Evolutionary conservation across 495 filamentous ascomycete genomes (phyloP), one percentile per base, ranked within the genome.

Genomic region (Staphylotrichum longicolle): DNA sequence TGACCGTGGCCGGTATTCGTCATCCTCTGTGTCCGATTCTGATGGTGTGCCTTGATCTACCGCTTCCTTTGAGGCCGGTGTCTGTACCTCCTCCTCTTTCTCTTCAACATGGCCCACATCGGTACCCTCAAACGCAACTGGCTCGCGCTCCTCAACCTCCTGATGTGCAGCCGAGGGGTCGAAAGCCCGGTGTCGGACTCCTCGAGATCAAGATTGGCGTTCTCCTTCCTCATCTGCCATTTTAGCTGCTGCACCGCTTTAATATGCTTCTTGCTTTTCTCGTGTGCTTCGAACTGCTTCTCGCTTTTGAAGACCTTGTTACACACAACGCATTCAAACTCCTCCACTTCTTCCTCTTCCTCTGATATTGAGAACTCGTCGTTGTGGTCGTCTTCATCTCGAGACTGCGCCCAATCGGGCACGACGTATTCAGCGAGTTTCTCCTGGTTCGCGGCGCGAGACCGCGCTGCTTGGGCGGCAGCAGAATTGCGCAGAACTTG

Each of bases 301-400:
- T 96, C 87, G 59, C 91, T 96, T 71, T 95, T 96, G 80, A 98
- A 99, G 3, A 66, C 87, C 75, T 99, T 99, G 67, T 84, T 82
- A 70, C 94, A 99, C 27, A 89, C 89, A 54, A 98, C 86, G 70
- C 94, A 99, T 70, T 97, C 94, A 58, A 91, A 89, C 66, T 81
- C 78, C 72, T 84, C 86, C 50, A 78, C 66, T 55, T 83, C 78
- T 30, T 82, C 81, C n/a, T 85, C 83, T 30, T 87, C 83, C 3
- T 81, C 78, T 0, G 69, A 73, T 34, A 82, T 58, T 6, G 74
- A 77, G 44, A 77, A 78, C 7, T 77, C 78, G 27, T 72, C 68
- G 3, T 69, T 68, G 27, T 63, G 52, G 61, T 73, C 71, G 14
- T 75, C 80, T 11, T 76, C 66, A 15, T 80, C 78, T 4, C 75